phyloP scores from a whole-genome alignment of 1,139 yeast species.

The Sugiyamaella novakii region DNA sequence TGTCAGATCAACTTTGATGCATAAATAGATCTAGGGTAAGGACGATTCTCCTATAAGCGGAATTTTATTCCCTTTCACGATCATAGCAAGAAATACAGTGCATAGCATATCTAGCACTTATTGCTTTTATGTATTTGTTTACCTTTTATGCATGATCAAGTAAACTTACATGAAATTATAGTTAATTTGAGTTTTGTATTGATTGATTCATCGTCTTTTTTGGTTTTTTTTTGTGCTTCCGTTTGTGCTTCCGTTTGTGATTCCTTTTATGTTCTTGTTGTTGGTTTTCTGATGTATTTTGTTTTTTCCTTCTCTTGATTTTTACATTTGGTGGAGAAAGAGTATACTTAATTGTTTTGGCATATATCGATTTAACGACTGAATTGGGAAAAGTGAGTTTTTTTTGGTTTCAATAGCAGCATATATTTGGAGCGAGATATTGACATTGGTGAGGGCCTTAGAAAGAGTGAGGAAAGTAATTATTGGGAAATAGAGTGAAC shows the following conservation, averaged over 20 bases:
- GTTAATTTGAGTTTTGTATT: constrained; percentile 4
- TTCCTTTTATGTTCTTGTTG: constrained; percentile 5
- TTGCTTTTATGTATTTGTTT: constrained; percentile 15
- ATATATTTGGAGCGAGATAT: too few relatives aligned
- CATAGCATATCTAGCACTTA: constrained; percentile 8
- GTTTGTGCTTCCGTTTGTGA: background rate
- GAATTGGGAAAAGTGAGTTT: too few relatives aligned
- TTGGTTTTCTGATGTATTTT: too few relatives aligned
- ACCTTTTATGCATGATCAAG: constrained; percentile 15
- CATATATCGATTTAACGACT: too few relatives aligned
- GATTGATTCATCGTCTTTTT: constrained; percentile 4
- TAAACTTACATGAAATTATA: constrained; percentile 15
- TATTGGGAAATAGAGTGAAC: too few relatives aligned
- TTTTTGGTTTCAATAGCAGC: too few relatives aligned
- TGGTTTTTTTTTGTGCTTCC: constrained; percentile 3
- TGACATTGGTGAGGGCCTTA: too few relatives aligned
- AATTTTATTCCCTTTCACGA: background rate
- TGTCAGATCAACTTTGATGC: too few relatives aligned
- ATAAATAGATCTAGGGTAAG: constrained; percentile 15
- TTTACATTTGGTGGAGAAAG: too few relatives aligned
- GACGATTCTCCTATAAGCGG: constrained; percentile 1
- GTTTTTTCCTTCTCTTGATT: too few relatives aligned
- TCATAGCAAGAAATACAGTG: background rate
- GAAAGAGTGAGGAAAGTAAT: too few relatives aligned
- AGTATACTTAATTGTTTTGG: too few relatives aligned